These are phyloP conservation scores for Vaccinium macrocarpon DNA, from an alignment of 148 eudicot genomes.

Conservation along the genomic window DNA sequence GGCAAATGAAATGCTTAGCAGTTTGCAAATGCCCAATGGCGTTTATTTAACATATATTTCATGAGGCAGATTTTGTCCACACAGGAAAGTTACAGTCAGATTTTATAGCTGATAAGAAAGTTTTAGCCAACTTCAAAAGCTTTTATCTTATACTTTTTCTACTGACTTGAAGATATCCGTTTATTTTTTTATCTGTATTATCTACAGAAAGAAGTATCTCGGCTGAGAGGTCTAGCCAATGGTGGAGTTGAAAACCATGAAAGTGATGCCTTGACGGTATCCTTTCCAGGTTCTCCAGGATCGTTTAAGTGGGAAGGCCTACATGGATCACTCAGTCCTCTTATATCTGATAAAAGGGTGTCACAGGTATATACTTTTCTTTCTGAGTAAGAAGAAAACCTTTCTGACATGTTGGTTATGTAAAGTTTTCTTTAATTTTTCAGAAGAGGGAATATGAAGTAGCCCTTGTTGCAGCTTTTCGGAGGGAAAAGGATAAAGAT, in stretches of 20 bases:
- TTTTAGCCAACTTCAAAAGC: not conserved
- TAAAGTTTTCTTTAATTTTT: slow-evolving; percentile 13
- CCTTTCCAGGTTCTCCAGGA: slow-evolving; percentile 86
- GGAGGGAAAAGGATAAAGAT: slow-evolving; percentile 92
- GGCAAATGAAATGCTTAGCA: not conserved
- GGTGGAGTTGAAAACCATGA: slow-evolving; percentile 72
- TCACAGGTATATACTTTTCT: slow-evolving; percentile 59
- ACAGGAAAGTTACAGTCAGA: not conserved
- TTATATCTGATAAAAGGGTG: slow-evolving; percentile 55
- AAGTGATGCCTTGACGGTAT: slow-evolving; percentile 42
- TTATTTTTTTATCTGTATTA: slow-evolving; percentile 5
- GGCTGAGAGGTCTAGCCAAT: slow-evolving; percentile 54
- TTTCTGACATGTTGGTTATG: slow-evolving; percentile 10
- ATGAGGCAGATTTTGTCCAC: not conserved
- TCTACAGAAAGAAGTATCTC: slow-evolving; percentile 88
- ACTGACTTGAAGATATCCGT: slow-evolving; percentile 6
- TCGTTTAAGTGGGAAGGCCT: slow-evolving; percentile 89
- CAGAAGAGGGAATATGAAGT: slow-evolving; percentile 90
- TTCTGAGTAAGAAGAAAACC: slow-evolving; percentile 6
- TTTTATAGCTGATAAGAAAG: not conserved
- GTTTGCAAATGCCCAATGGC: not conserved
- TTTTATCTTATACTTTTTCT: not conserved
- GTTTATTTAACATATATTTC: not conserved
- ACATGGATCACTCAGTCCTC: slow-evolving; percentile 64
- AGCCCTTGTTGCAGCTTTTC: slow-evolving; percentile 90